Evolutionary conservation across 1,284 basidiomycete genomes (phyloP).

Genomic region (Ustilago nuda): DNA sequence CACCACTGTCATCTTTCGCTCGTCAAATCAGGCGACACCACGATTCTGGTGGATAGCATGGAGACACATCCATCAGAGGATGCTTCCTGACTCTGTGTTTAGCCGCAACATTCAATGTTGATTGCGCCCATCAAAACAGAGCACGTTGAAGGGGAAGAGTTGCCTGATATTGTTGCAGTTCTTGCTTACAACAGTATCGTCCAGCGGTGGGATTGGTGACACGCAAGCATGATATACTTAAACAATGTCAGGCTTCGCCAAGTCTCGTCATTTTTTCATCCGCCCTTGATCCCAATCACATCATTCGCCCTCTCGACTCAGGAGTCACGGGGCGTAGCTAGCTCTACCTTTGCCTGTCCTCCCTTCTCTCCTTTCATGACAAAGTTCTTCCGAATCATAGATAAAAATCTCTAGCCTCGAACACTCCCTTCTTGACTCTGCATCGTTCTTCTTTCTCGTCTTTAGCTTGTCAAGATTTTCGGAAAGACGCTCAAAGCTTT

Average conservation of each 20-base stretch:
- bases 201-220: background rate
- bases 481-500: background rate
- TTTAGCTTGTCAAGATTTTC: slow-evolving; percentile 1
- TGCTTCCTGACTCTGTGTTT: background rate
- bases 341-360: background rate
- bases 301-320: background rate
- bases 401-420: background rate
- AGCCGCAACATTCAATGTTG: background rate
- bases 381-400: background rate
- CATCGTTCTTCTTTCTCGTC: background rate
- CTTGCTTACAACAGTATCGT: background rate
- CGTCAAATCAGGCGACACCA: background rate
- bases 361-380: background rate
- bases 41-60: background rate
- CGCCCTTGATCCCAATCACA: too few species aligned
- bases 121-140: too few species aligned
- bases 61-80: background rate
- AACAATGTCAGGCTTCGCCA: too few species aligned
- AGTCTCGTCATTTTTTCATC: background rate
- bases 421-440: background rate
- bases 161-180: background rate
- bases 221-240: background rate
- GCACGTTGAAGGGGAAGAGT: background rate
- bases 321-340: background rate
- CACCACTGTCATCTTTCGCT: background rate